phyloP scores from a whole-genome alignment of 345 rosid species.

The Nephelium lappaceum region DNA sequence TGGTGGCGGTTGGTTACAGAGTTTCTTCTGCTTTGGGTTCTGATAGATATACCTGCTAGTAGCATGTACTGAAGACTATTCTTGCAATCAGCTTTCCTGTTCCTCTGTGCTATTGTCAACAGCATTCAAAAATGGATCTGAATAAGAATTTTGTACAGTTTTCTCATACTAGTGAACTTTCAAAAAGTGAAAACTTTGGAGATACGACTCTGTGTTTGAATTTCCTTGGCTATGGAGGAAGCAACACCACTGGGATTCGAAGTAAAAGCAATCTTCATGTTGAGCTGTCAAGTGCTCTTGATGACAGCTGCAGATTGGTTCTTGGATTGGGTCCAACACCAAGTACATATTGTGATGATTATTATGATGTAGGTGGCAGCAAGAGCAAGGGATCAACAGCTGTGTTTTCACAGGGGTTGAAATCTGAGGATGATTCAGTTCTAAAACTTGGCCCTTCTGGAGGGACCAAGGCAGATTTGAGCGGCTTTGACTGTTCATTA shows the following conservation, averaged over 20 bases:
- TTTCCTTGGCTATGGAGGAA: constrained; percentile 56
- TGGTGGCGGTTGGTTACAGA: constrained; percentile 53
- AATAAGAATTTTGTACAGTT: constrained; percentile 44
- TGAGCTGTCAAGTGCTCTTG: constrained; percentile 52
- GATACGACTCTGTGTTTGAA: constrained; percentile 76
- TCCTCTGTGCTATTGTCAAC: constrained; percentile 13
- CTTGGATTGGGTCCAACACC: constrained; percentile 93
- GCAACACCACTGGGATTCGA: constrained; percentile 38
- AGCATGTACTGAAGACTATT: constrained; percentile 28
- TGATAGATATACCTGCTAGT: constrained; percentile 29
- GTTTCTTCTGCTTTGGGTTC: constrained; percentile 29
- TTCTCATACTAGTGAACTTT: constrained; percentile 40
- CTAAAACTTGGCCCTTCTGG: constrained; percentile 84
- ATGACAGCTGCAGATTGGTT: constrained; percentile 83
- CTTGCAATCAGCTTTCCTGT: constrained; percentile 9
- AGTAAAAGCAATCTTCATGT: constrained; percentile 38
- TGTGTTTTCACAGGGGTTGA: constrained; percentile 37
- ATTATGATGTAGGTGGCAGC: constrained; percentile 35
- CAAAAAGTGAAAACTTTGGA: constrained; percentile 52
- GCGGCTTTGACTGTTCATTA: constrained; percentile 53
- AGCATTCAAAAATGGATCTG: constrained; percentile 60
- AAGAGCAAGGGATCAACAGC: constrained; percentile 46
- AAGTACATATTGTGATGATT: constrained; percentile 45
- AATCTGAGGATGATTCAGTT: constrained; percentile 54
- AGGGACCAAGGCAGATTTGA: constrained; percentile 43